phyloP scores from a whole-genome alignment of 345 rosid genomes.

The Excoecaria cochinchinensis region DNA sequence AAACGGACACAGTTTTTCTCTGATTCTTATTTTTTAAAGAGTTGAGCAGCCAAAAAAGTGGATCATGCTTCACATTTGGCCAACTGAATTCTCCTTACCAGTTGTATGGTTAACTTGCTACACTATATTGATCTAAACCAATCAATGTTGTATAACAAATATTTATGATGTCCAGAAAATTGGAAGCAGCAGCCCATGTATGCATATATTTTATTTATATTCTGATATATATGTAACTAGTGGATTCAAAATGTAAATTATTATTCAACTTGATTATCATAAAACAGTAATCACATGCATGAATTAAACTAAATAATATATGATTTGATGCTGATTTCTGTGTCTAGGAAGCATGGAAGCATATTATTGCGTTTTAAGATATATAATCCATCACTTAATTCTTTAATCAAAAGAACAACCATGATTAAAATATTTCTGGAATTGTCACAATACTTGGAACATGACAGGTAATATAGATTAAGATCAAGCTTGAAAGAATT shows the following conservation, averaged over 20 bases:
- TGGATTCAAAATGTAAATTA: neutral
- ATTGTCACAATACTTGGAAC: neutral
- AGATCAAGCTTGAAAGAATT: neutral
- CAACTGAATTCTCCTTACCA: too few relatives aligned
- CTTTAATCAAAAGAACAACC: neutral
- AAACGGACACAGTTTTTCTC: too few relatives aligned
- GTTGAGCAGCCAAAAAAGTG: too few relatives aligned
- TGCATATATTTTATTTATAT: neutral
- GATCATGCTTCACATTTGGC: too few relatives aligned
- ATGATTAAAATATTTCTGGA: neutral
- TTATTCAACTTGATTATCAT: neutral
- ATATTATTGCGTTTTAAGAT: neutral
- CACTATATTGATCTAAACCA: neutral
- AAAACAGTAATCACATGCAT: neutral
- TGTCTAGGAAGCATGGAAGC: constrained; percentile 19
- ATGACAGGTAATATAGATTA: neutral
- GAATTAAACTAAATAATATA: neutral
- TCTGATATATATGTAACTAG: neutral
- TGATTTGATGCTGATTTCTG: neutral
- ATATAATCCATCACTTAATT: neutral
- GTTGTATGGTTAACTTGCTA: neutral
- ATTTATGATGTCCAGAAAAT: constrained; percentile 2
- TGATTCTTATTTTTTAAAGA: too few relatives aligned
- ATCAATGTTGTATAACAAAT: constrained; percentile 13
- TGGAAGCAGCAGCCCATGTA: neutral